These are phyloP conservation scores for Thermochaetoides dissita DNA, from an alignment of 2,329 filamentous ascomycete species.

Conservation along the genomic window DNA sequence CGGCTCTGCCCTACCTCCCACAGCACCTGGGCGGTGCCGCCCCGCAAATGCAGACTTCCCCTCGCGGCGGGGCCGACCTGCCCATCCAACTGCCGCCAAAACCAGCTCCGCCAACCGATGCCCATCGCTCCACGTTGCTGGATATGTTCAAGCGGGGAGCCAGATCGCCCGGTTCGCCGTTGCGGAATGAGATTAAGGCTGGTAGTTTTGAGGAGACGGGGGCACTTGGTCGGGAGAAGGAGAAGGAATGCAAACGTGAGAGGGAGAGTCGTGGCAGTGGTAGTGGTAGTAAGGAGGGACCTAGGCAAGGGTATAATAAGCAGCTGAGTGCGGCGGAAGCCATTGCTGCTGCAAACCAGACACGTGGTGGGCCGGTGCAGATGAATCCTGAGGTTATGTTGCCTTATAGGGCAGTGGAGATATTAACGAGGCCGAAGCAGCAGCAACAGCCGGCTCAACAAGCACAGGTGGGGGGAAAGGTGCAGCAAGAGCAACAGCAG, in stretches of 20 bases:
- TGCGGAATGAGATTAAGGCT: slow-evolving; percentile 14
- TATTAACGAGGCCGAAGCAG: slow-evolving; percentile 24
- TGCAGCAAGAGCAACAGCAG: slow-evolving; percentile 12
- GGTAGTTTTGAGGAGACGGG: too few relatives aligned
- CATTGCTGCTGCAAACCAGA: too few relatives aligned
- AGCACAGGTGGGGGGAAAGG: too few relatives aligned
- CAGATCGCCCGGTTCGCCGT: slow-evolving; percentile 15
- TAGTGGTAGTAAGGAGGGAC: too few relatives aligned
- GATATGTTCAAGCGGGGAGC: slow-evolving; percentile 36
- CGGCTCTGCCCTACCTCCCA: slow-evolving; percentile 12
- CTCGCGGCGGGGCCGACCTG: too few relatives aligned
- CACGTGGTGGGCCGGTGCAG: too few relatives aligned
- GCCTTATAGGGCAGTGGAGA: slow-evolving; percentile 26
- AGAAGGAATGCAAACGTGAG: too few relatives aligned
- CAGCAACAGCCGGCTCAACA: too few relatives aligned
- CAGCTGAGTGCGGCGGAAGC: slow-evolving; percentile 16
- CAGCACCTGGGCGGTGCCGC: slow-evolving; percentile 7
- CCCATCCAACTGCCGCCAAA: too few relatives aligned
- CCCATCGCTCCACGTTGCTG: slow-evolving; percentile 35
- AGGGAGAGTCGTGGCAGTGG: too few relatives aligned
- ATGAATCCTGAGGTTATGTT: slow-evolving; percentile 25
- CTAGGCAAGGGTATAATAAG: too few relatives aligned
- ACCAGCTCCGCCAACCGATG: slow-evolving; percentile 18
- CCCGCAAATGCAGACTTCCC: slow-evolving; percentile 7
- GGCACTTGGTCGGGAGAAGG: too few relatives aligned